Evolutionary conservation across 208 protist species (phyloP).

Genomic region (Phytomonas sp.): DNA sequence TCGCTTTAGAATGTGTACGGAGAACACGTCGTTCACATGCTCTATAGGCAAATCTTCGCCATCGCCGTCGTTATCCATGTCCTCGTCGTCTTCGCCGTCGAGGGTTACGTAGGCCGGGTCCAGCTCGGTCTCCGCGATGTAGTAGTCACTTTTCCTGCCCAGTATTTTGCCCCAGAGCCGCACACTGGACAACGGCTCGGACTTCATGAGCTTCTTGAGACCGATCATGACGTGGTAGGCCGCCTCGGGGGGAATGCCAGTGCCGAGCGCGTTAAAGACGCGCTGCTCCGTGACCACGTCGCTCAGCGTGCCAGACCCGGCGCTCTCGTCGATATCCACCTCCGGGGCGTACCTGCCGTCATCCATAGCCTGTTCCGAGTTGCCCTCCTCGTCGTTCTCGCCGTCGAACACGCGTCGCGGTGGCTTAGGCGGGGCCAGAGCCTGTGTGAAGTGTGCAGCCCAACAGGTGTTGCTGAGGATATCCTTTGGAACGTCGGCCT

Average conservation of each 20-base stretch:
- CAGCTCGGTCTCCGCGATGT: conserved; percentile 79
- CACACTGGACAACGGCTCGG: conserved; percentile 70
- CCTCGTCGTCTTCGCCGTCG: conserved; percentile 34
- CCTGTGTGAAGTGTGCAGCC: conserved; percentile 64
- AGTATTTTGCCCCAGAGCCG: conserved; percentile 88
- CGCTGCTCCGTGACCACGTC: conserved; percentile 82
- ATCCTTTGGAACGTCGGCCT: conserved; percentile 47
- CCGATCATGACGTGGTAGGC: conserved; percentile 78
- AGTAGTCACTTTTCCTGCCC: conserved; percentile 77
- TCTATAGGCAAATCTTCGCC: conserved; percentile 65
- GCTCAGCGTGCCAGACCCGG: conserved; percentile 50
- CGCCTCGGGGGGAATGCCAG: conserved; percentile 70
- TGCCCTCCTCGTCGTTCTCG: conserved; percentile 48
- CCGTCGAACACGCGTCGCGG: conserved; percentile 50
- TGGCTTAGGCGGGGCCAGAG: conserved; percentile 62
- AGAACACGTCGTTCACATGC: conserved; percentile 66
- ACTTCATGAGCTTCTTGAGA: conserved; percentile 76
- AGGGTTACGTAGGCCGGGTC: conserved; percentile 12
- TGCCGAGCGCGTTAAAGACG: conserved; percentile 74
- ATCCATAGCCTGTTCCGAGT: conserved; percentile 12
- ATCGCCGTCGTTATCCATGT: conserved; percentile 45
- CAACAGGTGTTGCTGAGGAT: conserved; percentile 56
- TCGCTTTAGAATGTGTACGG: conserved; percentile 19
- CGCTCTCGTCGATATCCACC: conserved; percentile 33
- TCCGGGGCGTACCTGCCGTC: conserved; percentile 12